Base-by-base conservation (phyloP, 331 rosid genomes). In the Rhamnella rubrinervis region DNA sequence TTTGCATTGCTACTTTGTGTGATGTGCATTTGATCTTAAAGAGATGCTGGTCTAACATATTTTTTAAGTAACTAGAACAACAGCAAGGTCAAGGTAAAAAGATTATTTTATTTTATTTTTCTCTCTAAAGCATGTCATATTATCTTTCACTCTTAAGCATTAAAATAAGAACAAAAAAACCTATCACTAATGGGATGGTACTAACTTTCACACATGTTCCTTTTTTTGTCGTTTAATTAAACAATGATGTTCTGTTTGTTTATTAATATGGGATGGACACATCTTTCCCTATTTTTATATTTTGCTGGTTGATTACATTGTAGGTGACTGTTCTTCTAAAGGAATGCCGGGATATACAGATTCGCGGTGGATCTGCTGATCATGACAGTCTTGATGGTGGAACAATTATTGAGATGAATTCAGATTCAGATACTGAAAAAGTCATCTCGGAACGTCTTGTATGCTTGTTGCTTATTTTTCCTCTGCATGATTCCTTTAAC, bases 291-390 rank as follows among this genome's bases (percentile, higher is more conserved):
- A 1, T 68, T 17, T 21, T 7, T 35, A 15, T 38, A n/a, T 72
- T 55, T 61, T 64, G 35, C 40, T 63, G 49, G 57, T 38, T 75
- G 49, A 39, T 60, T 35, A 70, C 65, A 2, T 63, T 77, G 70
- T 77, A 95, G 99, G 96, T 95, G 63, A 84, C 99, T 18, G 70
- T 95, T 72, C 97, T 95, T 74, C 69, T 95, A 66, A 95, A 95
- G 85, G 99, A 91, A 75, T 95, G 99, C 71, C 95, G 92, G 71
- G 99, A 95, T 68, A 79, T 95, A 58, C 99, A 95, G 74, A 87
- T 95, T 81, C 91, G 97, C 50, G 87, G 97, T 72, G 88, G 91
- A 63, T 84, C 90, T 71, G 46, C 72, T 61, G 84, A 80, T 56
- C 57, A 73, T 66, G 95, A 83, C 75, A 71, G 62, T 63, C 63